phyloP scores from a whole-genome alignment of 2,329 filamentous ascomycete species.

The Fusarium stilboides region DNA sequence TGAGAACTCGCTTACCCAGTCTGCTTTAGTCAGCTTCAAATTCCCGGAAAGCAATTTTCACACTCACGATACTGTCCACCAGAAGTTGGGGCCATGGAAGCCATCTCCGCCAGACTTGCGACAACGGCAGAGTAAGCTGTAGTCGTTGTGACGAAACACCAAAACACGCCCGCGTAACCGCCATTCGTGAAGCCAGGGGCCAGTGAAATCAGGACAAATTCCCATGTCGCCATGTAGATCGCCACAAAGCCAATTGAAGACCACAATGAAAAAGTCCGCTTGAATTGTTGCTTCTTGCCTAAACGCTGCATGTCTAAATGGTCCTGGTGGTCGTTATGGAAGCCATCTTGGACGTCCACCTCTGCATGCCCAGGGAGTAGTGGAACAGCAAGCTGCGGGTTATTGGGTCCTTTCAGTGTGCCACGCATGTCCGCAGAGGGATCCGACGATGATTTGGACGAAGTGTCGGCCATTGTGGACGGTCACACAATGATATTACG shows the following conservation, averaged over 20 bases:
- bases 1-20: constrained; percentile 38
- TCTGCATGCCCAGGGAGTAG: constrained; percentile 2
- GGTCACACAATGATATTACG: neutral
- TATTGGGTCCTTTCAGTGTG: neutral
- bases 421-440: constrained; percentile 1
- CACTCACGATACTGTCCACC: constrained; percentile 31
- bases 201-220: constrained; percentile 34
- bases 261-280: constrained; percentile 28
- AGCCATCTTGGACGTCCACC: constrained; percentile 29
- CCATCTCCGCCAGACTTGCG: constrained; percentile 34
- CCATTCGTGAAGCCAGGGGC: constrained; percentile 31
- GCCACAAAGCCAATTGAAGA: constrained; percentile 36
- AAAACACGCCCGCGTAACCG: constrained; percentile 33
- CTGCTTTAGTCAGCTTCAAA: constrained; percentile 2
- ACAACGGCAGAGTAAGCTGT: constrained; percentile 24
- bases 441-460: constrained; percentile 15
- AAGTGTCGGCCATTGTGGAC: constrained; percentile 8
- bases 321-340: constrained; percentile 30
- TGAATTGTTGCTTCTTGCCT: constrained; percentile 37
- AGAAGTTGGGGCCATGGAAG: constrained; percentile 35
- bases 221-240: constrained; percentile 40
- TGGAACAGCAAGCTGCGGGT: neutral
- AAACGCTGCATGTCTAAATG: constrained; percentile 35
- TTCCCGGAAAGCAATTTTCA: neutral
- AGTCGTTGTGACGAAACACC: constrained; percentile 30